phyloP scores from a whole-genome alignment of 805 yeast genomes.

The Cyberlindnera euphorbiae region DNA sequence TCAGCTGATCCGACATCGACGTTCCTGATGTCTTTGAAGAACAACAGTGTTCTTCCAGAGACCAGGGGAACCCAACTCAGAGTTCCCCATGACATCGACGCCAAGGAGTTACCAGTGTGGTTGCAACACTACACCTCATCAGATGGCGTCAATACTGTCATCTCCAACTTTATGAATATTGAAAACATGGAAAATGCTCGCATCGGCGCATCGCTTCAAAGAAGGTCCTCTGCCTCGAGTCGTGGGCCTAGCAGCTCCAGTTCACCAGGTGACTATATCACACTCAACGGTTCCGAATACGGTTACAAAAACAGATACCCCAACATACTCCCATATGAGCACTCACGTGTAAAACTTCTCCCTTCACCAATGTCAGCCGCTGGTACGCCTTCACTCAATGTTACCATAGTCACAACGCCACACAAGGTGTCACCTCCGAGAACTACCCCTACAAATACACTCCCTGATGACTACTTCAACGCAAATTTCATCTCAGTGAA shows the following conservation, averaged over 20 bases:
- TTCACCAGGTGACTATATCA: constrained; percentile 20
- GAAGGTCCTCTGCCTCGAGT: constrained; percentile 12
- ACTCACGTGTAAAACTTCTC: constrained; percentile 34
- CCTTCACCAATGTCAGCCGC: constrained; percentile 31
- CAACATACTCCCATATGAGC: constrained; percentile 72
- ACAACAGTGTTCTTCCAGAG: constrained; percentile 11
- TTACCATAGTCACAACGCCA: too few species aligned
- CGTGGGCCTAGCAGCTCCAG: constrained; percentile 4
- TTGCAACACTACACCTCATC: constrained; percentile 29
- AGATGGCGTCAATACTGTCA: constrained; percentile 22
- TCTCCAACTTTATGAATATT: constrained; percentile 28
- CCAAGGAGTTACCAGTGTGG: constrained; percentile 40
- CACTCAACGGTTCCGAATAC: constrained; percentile 53
- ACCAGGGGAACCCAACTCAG: constrained; percentile 7
- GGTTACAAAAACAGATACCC: constrained; percentile 76
- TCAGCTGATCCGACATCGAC: constrained; percentile 22
- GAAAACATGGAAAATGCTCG: constrained; percentile 32
- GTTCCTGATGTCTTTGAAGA: constrained; percentile 22
- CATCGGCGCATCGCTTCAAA: constrained; percentile 17
- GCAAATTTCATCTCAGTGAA: constrained; percentile 62
- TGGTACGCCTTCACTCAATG: constrained; percentile 7
- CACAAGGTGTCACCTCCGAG: too few species aligned
- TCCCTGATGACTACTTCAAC: constrained; percentile 27
- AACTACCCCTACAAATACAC: too few species aligned
- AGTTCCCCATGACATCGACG: constrained; percentile 10